Base-by-base conservation (phyloP, 202 grass and related monocot species). In the Hordeum pubiflorum region DNA sequence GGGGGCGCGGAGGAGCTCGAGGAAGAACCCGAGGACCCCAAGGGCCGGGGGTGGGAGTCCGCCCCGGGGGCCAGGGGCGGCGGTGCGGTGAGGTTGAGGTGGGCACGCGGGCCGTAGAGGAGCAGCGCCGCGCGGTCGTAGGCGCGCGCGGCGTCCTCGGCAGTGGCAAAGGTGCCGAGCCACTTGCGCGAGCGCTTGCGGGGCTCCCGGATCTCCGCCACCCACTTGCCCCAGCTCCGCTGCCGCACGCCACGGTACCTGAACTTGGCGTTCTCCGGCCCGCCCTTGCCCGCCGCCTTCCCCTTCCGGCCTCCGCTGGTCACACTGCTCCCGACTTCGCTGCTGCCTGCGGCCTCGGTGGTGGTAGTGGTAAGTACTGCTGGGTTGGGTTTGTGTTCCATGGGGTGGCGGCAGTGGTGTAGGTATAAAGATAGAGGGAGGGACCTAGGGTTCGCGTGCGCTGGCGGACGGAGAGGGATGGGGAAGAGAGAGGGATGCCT, bases 151-250 rank as follows among this genome's bases (percentile, higher is more conserved):
- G 92, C 95, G 40, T 98, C 95, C 86, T 94, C 92, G 9, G 95
- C 95, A 32, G 95, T 98, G 78, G 84, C 72, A 80, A 98, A 98
- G 27, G 95, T 98, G 39, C 95, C 95, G 61, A 98, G 95, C 95
- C 95, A 98, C 76, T 93, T 98, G 76, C 95, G 86, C 0, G 88
- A 88, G 39, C 95, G 90, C 88, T 98, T 98, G n/a, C 88, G 66
- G 0, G 95, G 95, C 87, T 98, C 95, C 1, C 94, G 89, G 79
- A 97, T 97, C 87, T 97, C 94, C 17, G 94, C 91, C 62, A 97
- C 91, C 94, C 94, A 97, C 82, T 97, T 97, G 10, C 94, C 94
- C 91, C 94, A 91, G 91, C 94, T 97, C 48, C 91, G 81, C 89
- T 97, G 94, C 61, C 94, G 87, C 61, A 94, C 94, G 18, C 94